phyloP scores from a whole-genome alignment of 2,329 filamentous ascomycete species.

The Blastomyces silverae region DNA sequence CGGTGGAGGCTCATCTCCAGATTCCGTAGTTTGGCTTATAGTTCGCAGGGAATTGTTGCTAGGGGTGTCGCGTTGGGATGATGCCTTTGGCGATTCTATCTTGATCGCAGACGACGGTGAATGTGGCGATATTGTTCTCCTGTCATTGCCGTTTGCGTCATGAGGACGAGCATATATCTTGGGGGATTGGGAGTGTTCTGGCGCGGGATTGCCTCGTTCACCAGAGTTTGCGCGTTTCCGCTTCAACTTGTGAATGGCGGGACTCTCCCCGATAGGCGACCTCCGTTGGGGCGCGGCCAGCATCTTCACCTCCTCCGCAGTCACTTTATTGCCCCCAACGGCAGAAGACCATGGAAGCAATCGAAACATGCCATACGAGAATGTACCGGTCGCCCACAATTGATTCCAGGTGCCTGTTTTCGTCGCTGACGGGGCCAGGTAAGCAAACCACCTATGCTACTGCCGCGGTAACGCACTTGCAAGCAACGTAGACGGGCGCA shows the following conservation, averaged over 20 bases:
- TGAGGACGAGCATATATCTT: not conserved
- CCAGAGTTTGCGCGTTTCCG: slow-evolving; percentile 51
- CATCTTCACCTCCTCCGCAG: slow-evolving; percentile 41
- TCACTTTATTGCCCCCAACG: slow-evolving; percentile 43
- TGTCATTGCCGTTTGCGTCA: slow-evolving; percentile 13
- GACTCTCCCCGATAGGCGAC: slow-evolving; percentile 26
- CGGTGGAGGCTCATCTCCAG: not conserved
- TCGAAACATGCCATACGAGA: slow-evolving; percentile 46
- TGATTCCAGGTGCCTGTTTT: not conserved
- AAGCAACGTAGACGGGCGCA: slow-evolving; percentile 2
- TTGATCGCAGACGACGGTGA: not conserved
- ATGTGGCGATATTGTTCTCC: not conserved
- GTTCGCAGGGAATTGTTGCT: not conserved
- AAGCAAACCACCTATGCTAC: slow-evolving; percentile 9
- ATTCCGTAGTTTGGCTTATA: not conserved
- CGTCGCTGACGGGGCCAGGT: not conserved
- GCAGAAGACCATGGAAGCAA: slow-evolving; percentile 43
- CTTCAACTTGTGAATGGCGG: slow-evolving; percentile 45
- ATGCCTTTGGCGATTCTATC: not conserved
- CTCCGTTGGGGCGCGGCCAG: slow-evolving; percentile 35
- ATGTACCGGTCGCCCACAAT: slow-evolving; percentile 7
- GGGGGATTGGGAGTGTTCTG: not conserved
- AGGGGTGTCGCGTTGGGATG: not conserved
- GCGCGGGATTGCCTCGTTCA: slow-evolving; percentile 27
- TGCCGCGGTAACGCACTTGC: not conserved